Percentiles rank a stretch among this genome's conserved stretches.
Evolutionary conservation across 192 early-diverging fungal species (phyloP).

Genomic region (Backusella australiensis): DNA sequence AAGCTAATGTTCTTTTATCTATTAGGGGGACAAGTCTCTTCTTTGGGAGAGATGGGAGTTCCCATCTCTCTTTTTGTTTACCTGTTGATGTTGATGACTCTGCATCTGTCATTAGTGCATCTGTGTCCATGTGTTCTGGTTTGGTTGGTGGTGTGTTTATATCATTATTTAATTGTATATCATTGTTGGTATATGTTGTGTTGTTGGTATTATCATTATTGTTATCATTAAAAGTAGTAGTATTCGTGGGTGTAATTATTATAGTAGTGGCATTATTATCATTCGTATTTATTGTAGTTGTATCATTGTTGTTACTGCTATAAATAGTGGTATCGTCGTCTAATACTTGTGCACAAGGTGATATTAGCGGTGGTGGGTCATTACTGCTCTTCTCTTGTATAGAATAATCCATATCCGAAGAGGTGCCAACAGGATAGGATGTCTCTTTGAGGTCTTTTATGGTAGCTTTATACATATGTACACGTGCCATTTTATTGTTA

Average conservation of each 20-base stretch:
- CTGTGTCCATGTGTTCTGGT: not conserved
- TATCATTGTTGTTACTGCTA: not conserved
- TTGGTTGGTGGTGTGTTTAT: not conserved
- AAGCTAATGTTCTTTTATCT: not conserved
- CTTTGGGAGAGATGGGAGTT: no score
- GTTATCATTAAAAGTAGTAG: not conserved
- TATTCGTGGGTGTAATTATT: not conserved
- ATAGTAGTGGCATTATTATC: not conserved
- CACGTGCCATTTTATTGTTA: constrained; percentile 8
- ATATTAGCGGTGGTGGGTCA: not conserved
- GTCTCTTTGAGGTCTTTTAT: not conserved
- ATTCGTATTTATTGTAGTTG: not conserved
- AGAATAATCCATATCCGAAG: not conserved
- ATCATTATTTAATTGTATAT: not conserved
- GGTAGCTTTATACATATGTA: constrained; percentile 8
- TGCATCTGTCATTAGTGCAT: not conserved
- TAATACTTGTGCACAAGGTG: not conserved
- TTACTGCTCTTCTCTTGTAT: not conserved
- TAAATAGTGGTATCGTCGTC: not conserved
- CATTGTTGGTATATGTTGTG: not conserved
- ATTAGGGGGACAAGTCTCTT: not conserved
- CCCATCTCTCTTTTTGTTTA: not conserved
- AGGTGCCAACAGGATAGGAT: not conserved
- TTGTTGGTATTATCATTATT: not conserved
- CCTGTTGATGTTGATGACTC: not conserved